Percentiles rank a stretch among this genome's conserved stretches.
phyloP scores from a whole-genome alignment of 225 moss, liverwort and hornwort genomes.

The Pseudoscleropodium purum region DNA sequence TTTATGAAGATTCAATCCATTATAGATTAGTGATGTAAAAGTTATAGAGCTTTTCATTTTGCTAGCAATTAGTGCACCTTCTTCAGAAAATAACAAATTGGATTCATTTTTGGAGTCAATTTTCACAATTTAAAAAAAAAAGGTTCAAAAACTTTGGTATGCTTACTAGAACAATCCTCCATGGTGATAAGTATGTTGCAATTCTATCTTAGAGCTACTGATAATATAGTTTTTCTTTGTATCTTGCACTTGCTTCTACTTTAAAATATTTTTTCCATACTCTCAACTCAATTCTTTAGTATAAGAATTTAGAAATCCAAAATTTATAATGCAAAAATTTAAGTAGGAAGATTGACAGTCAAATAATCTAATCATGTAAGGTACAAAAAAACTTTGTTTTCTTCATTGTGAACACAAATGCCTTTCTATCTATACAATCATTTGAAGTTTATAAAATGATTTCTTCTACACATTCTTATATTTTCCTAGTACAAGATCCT shows the following conservation, averaged over 20 bases:
- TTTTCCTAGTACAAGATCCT: accelerated
- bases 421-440: neutral
- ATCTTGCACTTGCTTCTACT: neutral
- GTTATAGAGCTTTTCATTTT: neutral
- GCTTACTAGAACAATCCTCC: neutral
- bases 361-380: too few species aligned
- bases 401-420: neutral
- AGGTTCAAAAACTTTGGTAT: neutral
- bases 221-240: neutral
- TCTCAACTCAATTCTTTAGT: neutral
- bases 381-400: neutral
- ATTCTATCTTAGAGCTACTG: too few species aligned
- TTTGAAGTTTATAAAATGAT: neutral
- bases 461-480: neutral
- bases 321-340: neutral
- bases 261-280: neutral
- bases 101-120: neutral
- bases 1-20: too few species aligned
- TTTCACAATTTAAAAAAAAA: too few species aligned
- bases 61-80: neutral
- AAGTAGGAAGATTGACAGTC: neutral
- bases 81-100: neutral
- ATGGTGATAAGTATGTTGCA: neutral
- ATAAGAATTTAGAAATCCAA: too few species aligned
- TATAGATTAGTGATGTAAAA: neutral